phyloP scores from a whole-genome alignment of 2,329 filamentous ascomycete species.

The Alternaria arborescens region DNA sequence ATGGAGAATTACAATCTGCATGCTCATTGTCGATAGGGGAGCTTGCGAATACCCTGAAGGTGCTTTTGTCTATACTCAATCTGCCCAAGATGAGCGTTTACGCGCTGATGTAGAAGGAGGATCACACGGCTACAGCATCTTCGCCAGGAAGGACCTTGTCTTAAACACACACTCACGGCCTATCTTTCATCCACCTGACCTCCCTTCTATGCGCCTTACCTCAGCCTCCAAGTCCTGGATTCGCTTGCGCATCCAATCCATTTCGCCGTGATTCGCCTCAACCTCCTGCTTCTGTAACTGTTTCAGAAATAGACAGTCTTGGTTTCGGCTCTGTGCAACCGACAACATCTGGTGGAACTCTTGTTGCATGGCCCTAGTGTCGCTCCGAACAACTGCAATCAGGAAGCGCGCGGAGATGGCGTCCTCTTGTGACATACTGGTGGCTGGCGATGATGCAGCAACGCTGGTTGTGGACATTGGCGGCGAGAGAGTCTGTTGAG shows the following conservation, averaged over 20 bases:
- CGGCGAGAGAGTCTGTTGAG: neutral
- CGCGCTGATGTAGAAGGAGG: neutral
- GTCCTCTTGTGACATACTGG: slow-evolving; percentile 3
- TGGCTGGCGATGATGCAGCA: neutral
- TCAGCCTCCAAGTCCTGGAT: neutral
- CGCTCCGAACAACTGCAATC: neutral
- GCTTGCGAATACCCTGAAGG: neutral
- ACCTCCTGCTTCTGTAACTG: neutral
- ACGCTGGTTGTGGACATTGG: neutral
- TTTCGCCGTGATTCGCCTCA: slow-evolving; percentile 4
- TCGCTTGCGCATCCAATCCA: neutral
- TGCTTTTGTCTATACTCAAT: neutral
- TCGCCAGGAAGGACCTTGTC: neutral
- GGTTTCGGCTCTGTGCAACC: slow-evolving; percentile 4
- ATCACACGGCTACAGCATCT: neutral
- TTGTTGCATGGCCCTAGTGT: slow-evolving; percentile 4
- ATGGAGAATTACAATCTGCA: neutral
- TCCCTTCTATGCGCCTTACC: neutral
- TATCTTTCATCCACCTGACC: slow-evolving; percentile 2
- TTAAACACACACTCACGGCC: neutral
- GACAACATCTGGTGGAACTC: neutral
- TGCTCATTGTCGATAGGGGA: neutral
- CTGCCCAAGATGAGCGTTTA: slow-evolving; percentile 1
- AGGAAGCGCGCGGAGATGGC: neutral
- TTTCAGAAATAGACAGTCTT: slow-evolving; percentile 3